A percentile compares a stretch with the other conserved stretches of the same genome.
phyloP scores from a whole-genome alignment of 805 yeast species.

The Saccharomycopsis oosterbeekiorum region DNA sequence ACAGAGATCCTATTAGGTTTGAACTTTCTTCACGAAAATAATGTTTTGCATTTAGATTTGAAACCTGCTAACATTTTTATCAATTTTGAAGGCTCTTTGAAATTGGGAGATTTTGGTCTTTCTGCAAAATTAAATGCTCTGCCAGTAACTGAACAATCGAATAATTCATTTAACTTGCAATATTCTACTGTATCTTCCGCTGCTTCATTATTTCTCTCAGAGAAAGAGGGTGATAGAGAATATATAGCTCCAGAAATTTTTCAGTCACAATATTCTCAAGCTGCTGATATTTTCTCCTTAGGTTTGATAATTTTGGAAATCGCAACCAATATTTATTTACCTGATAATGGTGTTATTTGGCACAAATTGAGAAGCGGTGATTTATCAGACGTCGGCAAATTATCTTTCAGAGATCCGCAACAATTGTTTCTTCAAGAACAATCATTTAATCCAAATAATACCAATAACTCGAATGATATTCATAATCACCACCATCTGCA shows the following conservation, averaged over 20 bases:
- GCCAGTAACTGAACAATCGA: background rate
- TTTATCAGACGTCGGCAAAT: conserved; percentile 83
- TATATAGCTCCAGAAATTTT: conserved; percentile 96
- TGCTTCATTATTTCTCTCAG: conserved; percentile 25
- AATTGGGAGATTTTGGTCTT: conserved; percentile 95
- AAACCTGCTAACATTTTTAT: conserved; percentile 94
- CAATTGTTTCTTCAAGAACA: background rate
- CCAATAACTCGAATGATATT: background rate
- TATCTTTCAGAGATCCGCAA: conserved; percentile 57
- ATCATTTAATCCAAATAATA: background rate
- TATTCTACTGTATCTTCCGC: background rate
- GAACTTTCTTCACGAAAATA: conserved; percentile 64
- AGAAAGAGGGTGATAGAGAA: conserved; percentile 94
- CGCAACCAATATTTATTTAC: conserved; percentile 90
- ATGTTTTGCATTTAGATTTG: conserved; percentile 77
- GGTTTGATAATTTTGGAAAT: conserved; percentile 90
- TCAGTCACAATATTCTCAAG: conserved; percentile 72
- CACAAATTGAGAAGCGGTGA: conserved; percentile 93
- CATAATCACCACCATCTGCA: background rate
- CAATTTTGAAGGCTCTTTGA: conserved; percentile 88
- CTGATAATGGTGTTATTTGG: conserved; percentile 96
- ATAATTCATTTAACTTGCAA: background rate
- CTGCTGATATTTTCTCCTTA: conserved; percentile 88
- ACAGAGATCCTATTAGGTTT: conserved; percentile 80
- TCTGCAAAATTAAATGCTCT: conserved; percentile 42